Evolutionary conservation across 1,284 basidiomycete genomes (phyloP).

Genomic region (Gomphus sp.): DNA sequence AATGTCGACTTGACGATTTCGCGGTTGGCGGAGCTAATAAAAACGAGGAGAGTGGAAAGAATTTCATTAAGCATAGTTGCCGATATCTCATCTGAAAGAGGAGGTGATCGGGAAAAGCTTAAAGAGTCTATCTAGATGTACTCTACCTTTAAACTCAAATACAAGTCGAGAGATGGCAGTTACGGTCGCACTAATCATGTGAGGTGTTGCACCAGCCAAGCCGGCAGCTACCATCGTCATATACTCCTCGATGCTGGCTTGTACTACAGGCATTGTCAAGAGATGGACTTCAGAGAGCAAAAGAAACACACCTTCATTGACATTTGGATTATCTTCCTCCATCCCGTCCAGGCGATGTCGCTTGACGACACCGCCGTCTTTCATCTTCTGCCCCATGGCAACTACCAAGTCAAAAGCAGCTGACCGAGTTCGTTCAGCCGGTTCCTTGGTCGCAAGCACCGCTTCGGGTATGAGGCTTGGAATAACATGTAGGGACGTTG

Average conservation of each 20-base stretch:
- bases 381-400: conserved; percentile 91
- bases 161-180: conserved; percentile 90
- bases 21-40: conserved; percentile 87
- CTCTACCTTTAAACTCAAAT: conserved; percentile 89
- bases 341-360: conserved; percentile 73
- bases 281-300: conserved; percentile 3
- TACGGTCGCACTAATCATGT: conserved; percentile 97
- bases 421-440: conserved; percentile 85
- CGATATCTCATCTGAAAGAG: conserved; percentile 55
- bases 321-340: conserved; percentile 54
- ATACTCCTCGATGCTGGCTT: conserved; percentile 85
- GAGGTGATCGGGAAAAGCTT: not conserved
- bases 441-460: conserved; percentile 96
- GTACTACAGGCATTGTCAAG: conserved; percentile 31
- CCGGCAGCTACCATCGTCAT: conserved; percentile 97
- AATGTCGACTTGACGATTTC: conserved; percentile 97
- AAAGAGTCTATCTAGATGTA: not conserved
- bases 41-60: conserved; percentile 81
- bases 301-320: conserved; percentile 10
- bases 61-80: conserved; percentile 79
- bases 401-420: conserved; percentile 90
- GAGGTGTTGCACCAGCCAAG: conserved; percentile 85
- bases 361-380: conserved; percentile 76
- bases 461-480: conserved; percentile 91
- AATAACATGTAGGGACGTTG: conserved; percentile 74